phyloP scores from a whole-genome alignment of 495 filamentous ascomycete genomes.

The Immersiella caudata region DNA sequence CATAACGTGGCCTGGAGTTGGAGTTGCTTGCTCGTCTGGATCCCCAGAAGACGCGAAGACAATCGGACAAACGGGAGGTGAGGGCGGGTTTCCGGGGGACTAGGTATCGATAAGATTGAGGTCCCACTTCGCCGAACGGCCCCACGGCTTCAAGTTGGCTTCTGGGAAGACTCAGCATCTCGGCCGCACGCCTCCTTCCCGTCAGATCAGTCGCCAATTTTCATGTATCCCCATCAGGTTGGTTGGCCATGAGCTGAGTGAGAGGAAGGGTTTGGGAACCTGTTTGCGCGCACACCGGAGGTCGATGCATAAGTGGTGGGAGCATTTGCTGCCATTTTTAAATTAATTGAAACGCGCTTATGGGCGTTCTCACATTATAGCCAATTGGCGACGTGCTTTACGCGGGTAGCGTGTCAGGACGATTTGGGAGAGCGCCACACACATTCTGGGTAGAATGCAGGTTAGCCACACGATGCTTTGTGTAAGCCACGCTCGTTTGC shows the following conservation, averaged over 20 bases:
- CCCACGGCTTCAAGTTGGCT: neutral
- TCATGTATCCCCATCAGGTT: neutral
- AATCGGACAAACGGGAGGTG: neutral
- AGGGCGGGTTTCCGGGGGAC: neutral
- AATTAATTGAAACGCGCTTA: slow-evolving; percentile 40
- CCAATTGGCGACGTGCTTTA: slow-evolving; percentile 41
- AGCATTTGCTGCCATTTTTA: slow-evolving; percentile 38
- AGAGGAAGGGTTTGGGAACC: slow-evolving; percentile 8
- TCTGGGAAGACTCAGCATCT: neutral
- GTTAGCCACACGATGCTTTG: slow-evolving; percentile 7
- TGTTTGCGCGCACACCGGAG: slow-evolving; percentile 7
- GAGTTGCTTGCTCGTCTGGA: neutral
- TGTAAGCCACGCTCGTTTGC: slow-evolving; percentile 12
- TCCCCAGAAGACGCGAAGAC: neutral
- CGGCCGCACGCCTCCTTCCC: neutral
- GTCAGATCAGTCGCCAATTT: neutral
- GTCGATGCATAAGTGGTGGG: slow-evolving; percentile 21
- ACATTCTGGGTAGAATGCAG: slow-evolving; percentile 15
- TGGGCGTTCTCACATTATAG: slow-evolving; percentile 23
- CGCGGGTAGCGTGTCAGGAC: slow-evolving; percentile 30
- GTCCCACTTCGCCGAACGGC: neutral
- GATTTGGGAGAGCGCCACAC: slow-evolving; percentile 7
- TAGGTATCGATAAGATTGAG: neutral
- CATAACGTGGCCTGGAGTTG: neutral
- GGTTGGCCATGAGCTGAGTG: neutral